A percentile compares a stretch with the other conserved stretches of the same genome.
Conservation (phyloP, 176 grass and related monocot genomes). For the Phyllostachys edulis region DNA sequence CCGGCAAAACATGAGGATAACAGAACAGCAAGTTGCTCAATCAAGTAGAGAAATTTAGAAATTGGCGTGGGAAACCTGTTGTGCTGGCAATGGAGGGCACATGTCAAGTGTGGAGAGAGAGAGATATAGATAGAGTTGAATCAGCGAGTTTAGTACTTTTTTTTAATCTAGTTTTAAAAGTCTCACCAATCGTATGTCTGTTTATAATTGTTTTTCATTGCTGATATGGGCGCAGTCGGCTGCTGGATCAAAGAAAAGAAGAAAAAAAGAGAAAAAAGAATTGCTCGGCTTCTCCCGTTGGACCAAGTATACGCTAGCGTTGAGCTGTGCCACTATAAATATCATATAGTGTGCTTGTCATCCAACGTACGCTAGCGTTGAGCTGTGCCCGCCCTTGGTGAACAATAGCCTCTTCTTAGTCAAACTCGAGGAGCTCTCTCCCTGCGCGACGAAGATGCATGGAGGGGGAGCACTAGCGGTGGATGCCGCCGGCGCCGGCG, state of each 20-base stretch:
- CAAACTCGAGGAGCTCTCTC: conserved; percentile 4
- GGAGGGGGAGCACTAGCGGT: conserved; percentile 1
- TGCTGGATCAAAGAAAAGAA: neutral
- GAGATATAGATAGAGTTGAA: neutral
- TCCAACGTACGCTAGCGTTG: neutral
- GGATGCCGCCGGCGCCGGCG: neutral
- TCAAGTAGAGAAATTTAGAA: neutral
- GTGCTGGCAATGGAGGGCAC: neutral
- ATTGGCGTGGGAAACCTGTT: neutral
- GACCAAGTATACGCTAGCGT: too few species aligned
- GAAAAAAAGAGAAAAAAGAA: neutral
- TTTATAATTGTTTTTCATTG: too few species aligned
- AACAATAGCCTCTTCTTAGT: neutral
- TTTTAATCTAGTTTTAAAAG: neutral
- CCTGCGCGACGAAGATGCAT: neutral
- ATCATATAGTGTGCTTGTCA: neutral
- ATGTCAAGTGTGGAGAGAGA: neutral
- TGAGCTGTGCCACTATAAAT: conserved; percentile 32
- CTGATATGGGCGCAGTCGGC: neutral
- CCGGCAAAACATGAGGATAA: neutral
- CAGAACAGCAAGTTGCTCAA: neutral
- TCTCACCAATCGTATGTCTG: neutral
- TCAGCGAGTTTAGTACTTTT: neutral
- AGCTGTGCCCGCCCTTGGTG: neutral
- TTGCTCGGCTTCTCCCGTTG: neutral